Conservation (phyloP, 495 filamentous ascomycete species). For the Neurospora tetrasperma region DNA sequence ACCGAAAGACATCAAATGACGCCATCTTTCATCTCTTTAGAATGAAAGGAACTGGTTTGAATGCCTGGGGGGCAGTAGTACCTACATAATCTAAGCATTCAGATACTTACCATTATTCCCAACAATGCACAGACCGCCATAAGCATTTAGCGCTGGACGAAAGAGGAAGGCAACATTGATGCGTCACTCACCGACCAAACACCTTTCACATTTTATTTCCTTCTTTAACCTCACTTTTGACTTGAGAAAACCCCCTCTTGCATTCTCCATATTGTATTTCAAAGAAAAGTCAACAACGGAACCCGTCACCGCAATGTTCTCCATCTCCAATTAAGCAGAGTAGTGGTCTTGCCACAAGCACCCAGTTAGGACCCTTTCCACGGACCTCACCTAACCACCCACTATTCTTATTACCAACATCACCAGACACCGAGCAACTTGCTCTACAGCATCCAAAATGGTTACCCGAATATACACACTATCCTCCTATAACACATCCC, state of each 20-base stretch:
- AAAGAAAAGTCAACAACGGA: not conserved
- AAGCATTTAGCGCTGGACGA: not conserved
- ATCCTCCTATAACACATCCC: conserved; percentile 20
- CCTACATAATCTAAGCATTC: not conserved
- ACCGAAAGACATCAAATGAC: not conserved
- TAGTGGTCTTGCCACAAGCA: not conserved
- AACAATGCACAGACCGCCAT: not conserved
- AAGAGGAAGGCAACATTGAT: not conserved
- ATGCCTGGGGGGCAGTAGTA: not conserved
- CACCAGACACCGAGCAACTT: conserved; percentile 4
- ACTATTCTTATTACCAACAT: not conserved
- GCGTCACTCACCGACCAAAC: not conserved
- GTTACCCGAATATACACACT: conserved; percentile 42
- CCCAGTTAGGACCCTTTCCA: not conserved
- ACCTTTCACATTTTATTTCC: not conserved
- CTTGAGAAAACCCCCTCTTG: not conserved
- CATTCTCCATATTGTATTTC: not conserved
- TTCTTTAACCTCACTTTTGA: not conserved
- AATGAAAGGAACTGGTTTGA: not conserved
- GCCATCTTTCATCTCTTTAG: not conserved
- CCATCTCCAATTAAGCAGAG: conserved; percentile 2
- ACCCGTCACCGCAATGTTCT: not conserved
- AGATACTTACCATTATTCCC: not conserved
- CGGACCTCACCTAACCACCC: not conserved
- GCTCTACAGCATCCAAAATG: conserved; percentile 42